A percentile compares a stretch with the other conserved stretches of the same genome.
Evolutionary conservation across 805 yeast genomes (phyloP).

Genomic region (Schizosaccharomyces japonicus): DNA sequence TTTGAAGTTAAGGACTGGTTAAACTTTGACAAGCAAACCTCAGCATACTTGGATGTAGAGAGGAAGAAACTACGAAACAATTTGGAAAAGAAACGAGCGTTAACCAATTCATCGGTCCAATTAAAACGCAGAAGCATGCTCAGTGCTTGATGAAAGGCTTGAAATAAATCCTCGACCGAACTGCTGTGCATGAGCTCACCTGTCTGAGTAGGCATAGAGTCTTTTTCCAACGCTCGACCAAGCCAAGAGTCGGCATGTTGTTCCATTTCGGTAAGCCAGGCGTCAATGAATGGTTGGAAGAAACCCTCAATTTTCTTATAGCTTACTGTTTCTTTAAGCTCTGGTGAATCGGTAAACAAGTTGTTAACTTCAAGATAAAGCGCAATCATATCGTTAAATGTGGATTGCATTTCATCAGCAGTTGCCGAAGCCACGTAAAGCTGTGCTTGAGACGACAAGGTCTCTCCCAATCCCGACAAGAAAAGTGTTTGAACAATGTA

Average conservation of each 20-base stretch:
- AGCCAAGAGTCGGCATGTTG: slow-evolving; percentile 14
- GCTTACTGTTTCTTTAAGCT: no score
- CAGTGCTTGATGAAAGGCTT: slow-evolving; percentile 34
- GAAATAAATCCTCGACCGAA: slow-evolving; percentile 45
- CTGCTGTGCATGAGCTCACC: slow-evolving; percentile 15
- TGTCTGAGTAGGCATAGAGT: neutral
- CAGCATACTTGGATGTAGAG: slow-evolving; percentile 28
- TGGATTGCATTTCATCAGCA: no score
- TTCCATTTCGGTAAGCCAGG: slow-evolving; percentile 27
- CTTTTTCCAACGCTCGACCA: neutral
- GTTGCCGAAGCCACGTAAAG: no score
- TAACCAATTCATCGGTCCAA: slow-evolving; percentile 45
- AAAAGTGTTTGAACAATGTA: no score
- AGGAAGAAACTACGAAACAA: slow-evolving; percentile 41
- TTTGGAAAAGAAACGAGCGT: slow-evolving; percentile 35
- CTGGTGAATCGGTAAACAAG: no score
- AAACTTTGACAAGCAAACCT: slow-evolving; percentile 12
- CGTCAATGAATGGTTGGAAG: slow-evolving; percentile 19
- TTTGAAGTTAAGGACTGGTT: slow-evolving; percentile 10
- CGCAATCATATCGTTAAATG: no score
- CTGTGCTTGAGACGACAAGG: no score
- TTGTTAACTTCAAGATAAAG: no score
- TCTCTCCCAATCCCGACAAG: no score
- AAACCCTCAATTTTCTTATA: neutral
- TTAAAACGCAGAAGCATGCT: slow-evolving; percentile 31